Base-by-base conservation (phyloP, 495 filamentous ascomycete species). In the Xylaria longipes region DNA sequence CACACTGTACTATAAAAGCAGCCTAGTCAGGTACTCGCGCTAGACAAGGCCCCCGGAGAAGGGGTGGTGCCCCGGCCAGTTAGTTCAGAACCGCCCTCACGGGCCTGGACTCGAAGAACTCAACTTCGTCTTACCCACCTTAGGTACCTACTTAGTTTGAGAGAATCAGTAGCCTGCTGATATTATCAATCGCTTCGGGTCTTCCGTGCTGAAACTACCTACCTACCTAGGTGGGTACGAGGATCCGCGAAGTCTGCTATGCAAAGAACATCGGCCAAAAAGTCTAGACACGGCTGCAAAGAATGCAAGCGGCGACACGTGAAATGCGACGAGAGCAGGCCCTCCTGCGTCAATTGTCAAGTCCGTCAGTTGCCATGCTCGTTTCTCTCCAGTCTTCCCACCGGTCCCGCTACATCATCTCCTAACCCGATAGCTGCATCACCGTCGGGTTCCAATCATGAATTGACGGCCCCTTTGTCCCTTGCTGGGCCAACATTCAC, bases 311-410 rank as follows among this genome's bases (percentile, higher is more conserved):
- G 67, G 11, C 61, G 73, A 29, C 77, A 76, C 33, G 72, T 71
- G 33, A 64, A 79, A 72, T 79, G 77, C 50, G 75, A 79, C 60
- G 77, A 79, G 63, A 48, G 20, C 39, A 72, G 29, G 29, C 77
- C 77, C 3, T 33, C 65, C 14, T 77, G 76, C 60, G 65, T 65
- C 27, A 75, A 77, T 31, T 78, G 76, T 56, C 64, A 41, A 20
- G 65, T 67, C 12, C 65, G 65, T 17, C 65, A 56, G 20, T 9
- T 61, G 25, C 39, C 50, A 8, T 54, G 57, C 27, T 65, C 70
- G 5, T 60, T 65, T 39, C 2, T 68, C 39, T 15, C 70, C 17
- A 31, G 22, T 39, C 25, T 69, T 62, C 57, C 71, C 56, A 11
- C 63, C n/a, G 11, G 29, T 11, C 8, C 39, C 1, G 0, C 48